These are phyloP conservation scores for Ophioceras dolichostomum DNA, from an alignment of 2,329 filamentous ascomycete genomes.

Conservation along the genomic window DNA sequence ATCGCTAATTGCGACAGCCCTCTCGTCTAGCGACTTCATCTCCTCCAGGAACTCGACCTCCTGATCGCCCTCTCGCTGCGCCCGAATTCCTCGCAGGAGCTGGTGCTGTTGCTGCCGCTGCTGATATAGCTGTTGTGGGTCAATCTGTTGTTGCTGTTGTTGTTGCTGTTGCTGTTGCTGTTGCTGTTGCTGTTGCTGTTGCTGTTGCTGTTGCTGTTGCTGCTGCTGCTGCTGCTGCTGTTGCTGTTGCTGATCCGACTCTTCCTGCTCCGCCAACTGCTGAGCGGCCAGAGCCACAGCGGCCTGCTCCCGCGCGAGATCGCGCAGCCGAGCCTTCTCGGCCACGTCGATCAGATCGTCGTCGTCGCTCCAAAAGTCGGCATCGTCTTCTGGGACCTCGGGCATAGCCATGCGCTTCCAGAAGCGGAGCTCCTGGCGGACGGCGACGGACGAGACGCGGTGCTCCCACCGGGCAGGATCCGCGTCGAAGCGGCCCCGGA, in stretches of 20 bases:
- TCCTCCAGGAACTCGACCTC: no score
- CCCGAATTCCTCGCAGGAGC: no score
- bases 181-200: not conserved
- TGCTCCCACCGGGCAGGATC: conserved; percentile 40
- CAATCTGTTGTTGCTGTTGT: not conserved
- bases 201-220: not conserved
- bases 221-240: not conserved
- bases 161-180: not conserved
- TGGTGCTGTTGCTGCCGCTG: no score
- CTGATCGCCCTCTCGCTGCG: no score
- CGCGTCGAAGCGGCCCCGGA: conserved; percentile 44
- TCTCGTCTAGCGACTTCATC: no score
- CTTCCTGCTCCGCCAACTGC: not conserved
- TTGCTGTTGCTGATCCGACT: not conserved
- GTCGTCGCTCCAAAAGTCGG: conserved; percentile 51
- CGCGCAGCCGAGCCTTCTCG: conserved; percentile 43
- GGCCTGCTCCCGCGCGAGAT: conserved; percentile 29
- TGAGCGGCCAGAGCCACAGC: conserved; percentile 8
- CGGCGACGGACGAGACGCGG: conserved; percentile 36
- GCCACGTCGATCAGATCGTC: conserved; percentile 50
- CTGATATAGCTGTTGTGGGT: no score
- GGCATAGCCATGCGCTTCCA: conserved; percentile 58
- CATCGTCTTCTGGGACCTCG: conserved; percentile 44
- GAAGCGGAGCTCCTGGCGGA: conserved; percentile 47
- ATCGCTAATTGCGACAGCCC: no score